Base-by-base conservation (phyloP, 495 filamentous ascomycete genomes). In the Penicillium tannophilum region DNA sequence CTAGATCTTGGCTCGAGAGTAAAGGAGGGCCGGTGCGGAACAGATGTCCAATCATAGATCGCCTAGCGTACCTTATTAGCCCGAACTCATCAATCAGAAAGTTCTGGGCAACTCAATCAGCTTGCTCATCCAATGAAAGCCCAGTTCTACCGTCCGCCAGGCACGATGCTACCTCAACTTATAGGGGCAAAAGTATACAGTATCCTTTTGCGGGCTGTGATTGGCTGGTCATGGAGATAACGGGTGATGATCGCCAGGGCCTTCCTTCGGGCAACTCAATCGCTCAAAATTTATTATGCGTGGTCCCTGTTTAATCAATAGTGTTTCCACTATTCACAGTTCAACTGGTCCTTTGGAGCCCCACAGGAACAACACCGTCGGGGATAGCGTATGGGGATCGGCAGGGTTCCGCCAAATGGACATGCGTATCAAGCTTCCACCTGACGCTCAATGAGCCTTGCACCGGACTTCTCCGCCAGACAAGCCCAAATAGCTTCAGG, bases 231-330 rank as follows among this genome's bases (percentile, higher is more conserved):
- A 24, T 47, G 43, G 48, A 63, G 59, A 70, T 67, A 65, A 67
- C 57, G 52, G 65, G 53, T 8, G 42, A 62, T 52, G 67, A 70
- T 70, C 67, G 54, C 48, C 67, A 70, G 60, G 60, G 62, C 53
- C 53, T 42, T 41, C 39, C 7, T 24, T 28, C 33, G 33, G 33
- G 9, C 33, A 36, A 11, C 10, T 30, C 54, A 28, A 48, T 33
- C 44, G 5, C 14, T 41, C 12, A 9, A 31, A 23, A 17, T 4
- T 24, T n/a, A 23, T 46, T 46, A 24, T 12, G 43, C 24, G 26
- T 4, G 23, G 23, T 24, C 45, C 23, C 45, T 47, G 20, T 6
- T 30, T 47, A 47, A 47, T 47, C 6, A 30, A 14, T 6, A n/a
- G 19, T 6, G 31, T 36, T 42, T 42, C 19, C 52, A 43, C 23